Percentiles rank a stretch among this genome's conserved stretches.
These are phyloP conservation scores for Cicer chorassanicum DNA, from an alignment of 306 rosid species.

Conservation along the genomic window DNA sequence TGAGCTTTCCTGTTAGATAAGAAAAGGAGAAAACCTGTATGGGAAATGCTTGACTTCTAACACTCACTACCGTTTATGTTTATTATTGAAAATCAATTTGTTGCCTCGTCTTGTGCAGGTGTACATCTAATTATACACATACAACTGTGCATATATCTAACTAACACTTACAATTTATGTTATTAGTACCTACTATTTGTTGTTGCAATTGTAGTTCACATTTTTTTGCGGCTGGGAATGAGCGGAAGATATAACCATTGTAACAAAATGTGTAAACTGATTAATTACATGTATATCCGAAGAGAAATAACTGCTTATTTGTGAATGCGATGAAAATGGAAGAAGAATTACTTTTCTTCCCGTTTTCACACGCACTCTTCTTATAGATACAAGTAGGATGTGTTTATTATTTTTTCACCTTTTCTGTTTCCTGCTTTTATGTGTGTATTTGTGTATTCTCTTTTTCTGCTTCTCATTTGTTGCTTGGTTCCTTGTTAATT, in stretches of 20 bases:
- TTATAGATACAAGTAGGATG: background rate
- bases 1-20: slow-evolving; percentile 35
- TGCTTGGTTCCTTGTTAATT: slow-evolving; percentile 46
- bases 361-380: slow-evolving; percentile 19
- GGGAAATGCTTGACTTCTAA: slow-evolving; percentile 12
- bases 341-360: slow-evolving; percentile 26
- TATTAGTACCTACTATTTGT: background rate
- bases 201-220: background rate
- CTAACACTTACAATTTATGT: slow-evolving; percentile 9
- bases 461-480: slow-evolving; percentile 37
- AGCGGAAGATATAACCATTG: slow-evolving; percentile 10
- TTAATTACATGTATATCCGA: background rate
- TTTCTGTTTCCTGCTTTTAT: slow-evolving; percentile 10
- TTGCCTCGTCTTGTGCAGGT: background rate
- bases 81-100: slow-evolving; percentile 15
- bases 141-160: background rate
- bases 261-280: background rate
- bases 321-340: slow-evolving; percentile 11
- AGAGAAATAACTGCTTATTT: slow-evolving; percentile 20
- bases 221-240: slow-evolving; percentile 24
- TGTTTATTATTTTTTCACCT: slow-evolving; percentile 19
- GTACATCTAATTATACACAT: background rate
- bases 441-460: background rate
- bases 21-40: slow-evolving; percentile 27
- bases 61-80: slow-evolving; percentile 12